Evolutionary conservation across 495 filamentous ascomycete genomes (phyloP).

Genomic region (Xylaria nigripes): DNA sequence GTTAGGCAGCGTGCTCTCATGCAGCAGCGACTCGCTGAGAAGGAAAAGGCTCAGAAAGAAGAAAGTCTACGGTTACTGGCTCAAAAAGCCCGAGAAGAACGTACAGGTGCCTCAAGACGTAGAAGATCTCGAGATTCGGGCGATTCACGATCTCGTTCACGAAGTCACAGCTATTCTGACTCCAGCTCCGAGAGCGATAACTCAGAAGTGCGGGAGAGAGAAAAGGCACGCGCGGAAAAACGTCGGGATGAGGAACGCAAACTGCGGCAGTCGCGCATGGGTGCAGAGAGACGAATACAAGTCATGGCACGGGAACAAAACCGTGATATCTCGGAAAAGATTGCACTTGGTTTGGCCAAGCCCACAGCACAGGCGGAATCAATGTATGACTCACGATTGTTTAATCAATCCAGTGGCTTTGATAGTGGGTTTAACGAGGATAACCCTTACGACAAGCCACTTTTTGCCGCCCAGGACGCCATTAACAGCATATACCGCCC

Average conservation of each 20-base stretch:
- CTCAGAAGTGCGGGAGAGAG: constrained; percentile 66
- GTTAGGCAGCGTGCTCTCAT: constrained; percentile 86
- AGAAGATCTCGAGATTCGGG: constrained; percentile 39
- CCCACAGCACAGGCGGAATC: constrained; percentile 80
- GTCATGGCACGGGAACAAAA: constrained; percentile 91
- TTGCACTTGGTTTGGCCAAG: constrained; percentile 90
- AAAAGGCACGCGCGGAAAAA: constrained; percentile 68
- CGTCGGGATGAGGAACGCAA: constrained; percentile 79
- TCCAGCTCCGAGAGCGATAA: constrained; percentile 54
- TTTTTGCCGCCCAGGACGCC: constrained; percentile 95
- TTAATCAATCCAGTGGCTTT: constrained; percentile 90
- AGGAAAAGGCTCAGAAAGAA: constrained; percentile 89
- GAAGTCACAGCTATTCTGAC: constrained; percentile 49
- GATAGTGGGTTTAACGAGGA: constrained; percentile 92
- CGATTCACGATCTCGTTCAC: constrained; percentile 40
- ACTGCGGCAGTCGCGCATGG: constrained; percentile 91
- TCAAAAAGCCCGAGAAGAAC: constrained; percentile 82
- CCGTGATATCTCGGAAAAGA: constrained; percentile 95
- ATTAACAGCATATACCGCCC: constrained; percentile 93
- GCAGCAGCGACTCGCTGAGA: constrained; percentile 95
- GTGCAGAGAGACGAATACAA: constrained; percentile 79
- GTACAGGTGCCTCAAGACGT: constrained; percentile 48
- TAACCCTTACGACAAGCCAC: constrained; percentile 91
- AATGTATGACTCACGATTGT: constrained; percentile 95
- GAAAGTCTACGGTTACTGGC: constrained; percentile 84